Evolutionary conservation across 2,329 filamentous ascomycete genomes (phyloP).

Genomic region (Ophiosphaerella herpotricha): DNA sequence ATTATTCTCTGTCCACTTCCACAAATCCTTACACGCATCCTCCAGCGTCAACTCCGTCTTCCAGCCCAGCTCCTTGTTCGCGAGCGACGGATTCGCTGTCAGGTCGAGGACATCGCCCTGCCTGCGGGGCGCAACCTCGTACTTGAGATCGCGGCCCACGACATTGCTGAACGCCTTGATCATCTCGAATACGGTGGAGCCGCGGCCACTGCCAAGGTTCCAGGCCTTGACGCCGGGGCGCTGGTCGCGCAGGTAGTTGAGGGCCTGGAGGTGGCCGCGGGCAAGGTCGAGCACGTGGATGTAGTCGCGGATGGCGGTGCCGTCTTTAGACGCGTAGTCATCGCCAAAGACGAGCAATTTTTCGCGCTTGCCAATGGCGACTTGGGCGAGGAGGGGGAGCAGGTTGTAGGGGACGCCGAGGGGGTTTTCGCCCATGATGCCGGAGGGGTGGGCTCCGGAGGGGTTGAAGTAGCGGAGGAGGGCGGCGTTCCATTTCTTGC

Average conservation of each 20-base stretch:
- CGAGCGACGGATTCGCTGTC: slow-evolving; percentile 85
- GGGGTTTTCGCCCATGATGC: slow-evolving; percentile 97
- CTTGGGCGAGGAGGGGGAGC: slow-evolving; percentile 89
- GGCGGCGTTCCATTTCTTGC: slow-evolving; percentile 86
- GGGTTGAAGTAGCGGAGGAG: slow-evolving; percentile 98
- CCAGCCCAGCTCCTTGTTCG: slow-evolving; percentile 89
- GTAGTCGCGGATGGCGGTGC: slow-evolving; percentile 95
- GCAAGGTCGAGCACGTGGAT: slow-evolving; percentile 94
- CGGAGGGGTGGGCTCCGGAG: slow-evolving; percentile 88
- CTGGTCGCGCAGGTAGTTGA: slow-evolving; percentile 84
- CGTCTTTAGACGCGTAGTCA: slow-evolving; percentile 88
- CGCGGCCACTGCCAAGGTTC: slow-evolving; percentile 94
- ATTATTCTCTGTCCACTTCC: slow-evolving; percentile 97
- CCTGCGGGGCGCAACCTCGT: slow-evolving; percentile 81
- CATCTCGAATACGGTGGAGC: slow-evolving; percentile 96
- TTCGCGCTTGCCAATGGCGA: slow-evolving; percentile 91
- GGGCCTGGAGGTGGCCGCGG: slow-evolving; percentile 81
- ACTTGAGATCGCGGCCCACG: slow-evolving; percentile 83
- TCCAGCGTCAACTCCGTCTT: slow-evolving; percentile 89
- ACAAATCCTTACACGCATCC: slow-evolving; percentile 90
- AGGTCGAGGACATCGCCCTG: slow-evolving; percentile 92
- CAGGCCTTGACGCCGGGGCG: slow-evolving; percentile 91
- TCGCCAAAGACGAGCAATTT: slow-evolving; percentile 95
- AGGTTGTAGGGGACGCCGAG: slow-evolving; percentile 96
- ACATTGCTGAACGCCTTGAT: slow-evolving; percentile 89